phyloP scores from a whole-genome alignment of 208 protist species.

The Trypanosomatidae sp. region DNA sequence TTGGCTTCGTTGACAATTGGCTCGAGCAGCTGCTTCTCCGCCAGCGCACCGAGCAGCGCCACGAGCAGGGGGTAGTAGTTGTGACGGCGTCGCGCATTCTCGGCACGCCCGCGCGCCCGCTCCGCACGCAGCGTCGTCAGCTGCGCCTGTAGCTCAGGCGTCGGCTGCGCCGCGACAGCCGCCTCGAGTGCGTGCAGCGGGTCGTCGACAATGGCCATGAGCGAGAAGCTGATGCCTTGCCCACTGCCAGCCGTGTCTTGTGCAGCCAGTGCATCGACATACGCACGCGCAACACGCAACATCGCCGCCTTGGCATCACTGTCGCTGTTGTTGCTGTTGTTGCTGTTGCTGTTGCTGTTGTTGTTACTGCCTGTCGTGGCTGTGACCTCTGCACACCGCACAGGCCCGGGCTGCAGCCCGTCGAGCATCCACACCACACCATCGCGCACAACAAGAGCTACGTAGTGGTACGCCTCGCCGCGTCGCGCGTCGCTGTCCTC shows the following conservation, averaged over 20 bases:
- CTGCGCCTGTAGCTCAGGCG: slow-evolving; percentile 26
- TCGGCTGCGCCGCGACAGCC: slow-evolving; percentile 28
- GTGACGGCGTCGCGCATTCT: slow-evolving; percentile 94
- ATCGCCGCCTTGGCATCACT: no score
- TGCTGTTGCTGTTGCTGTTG: no score
- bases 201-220: slow-evolving; percentile 93
- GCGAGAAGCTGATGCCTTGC: slow-evolving; percentile 88
- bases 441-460: slow-evolving; percentile 88
- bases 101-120: slow-evolving; percentile 43
- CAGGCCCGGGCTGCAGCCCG: slow-evolving; percentile 90
- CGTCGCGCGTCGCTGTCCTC: slow-evolving; percentile 8
- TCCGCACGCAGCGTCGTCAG: slow-evolving; percentile 35
- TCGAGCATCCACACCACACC: slow-evolving; percentile 96
- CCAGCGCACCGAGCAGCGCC: slow-evolving; percentile 87
- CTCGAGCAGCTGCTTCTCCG: slow-evolving; percentile 83
- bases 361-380: slow-evolving; percentile 48
- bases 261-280: no score
- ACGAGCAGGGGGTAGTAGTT: slow-evolving; percentile 97
- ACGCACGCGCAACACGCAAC: no score
- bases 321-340: no score
- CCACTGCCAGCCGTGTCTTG: slow-evolving; percentile 27
- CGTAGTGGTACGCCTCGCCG: slow-evolving; percentile 95
- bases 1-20: slow-evolving; percentile 19
- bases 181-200: slow-evolving; percentile 34
- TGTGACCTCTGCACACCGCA: slow-evolving; percentile 58